phyloP scores from a whole-genome alignment of 2,329 filamentous ascomycete genomes.

The Grosmannia penicillata region DNA sequence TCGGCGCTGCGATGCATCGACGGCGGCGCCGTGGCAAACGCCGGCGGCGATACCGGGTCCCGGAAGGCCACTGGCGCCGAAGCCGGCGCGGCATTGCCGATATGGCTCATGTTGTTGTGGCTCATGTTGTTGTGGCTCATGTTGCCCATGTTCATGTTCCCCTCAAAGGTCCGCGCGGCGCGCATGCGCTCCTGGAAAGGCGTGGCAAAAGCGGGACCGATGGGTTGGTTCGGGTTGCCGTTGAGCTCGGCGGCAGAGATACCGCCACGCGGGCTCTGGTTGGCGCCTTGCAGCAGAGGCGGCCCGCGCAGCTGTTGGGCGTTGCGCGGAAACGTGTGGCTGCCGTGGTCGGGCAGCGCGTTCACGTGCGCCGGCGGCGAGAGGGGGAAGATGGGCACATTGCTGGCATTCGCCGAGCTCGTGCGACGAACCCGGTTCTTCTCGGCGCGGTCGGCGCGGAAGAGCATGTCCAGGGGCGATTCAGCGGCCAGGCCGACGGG shows the following conservation, averaged over 20 bases:
- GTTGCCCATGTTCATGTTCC: no score
- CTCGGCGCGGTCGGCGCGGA: constrained; percentile 72
- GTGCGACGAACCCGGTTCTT: constrained; percentile 45
- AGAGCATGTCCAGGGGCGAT: constrained; percentile 80
- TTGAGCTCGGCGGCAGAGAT: constrained; percentile 59
- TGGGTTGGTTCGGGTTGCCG: constrained; percentile 34
- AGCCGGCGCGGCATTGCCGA: no score
- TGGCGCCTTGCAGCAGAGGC: constrained; percentile 26
- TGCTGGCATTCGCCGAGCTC: constrained; percentile 30
- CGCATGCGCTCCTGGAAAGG: constrained; percentile 47
- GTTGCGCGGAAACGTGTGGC: constrained; percentile 1
- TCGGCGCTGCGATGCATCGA: constrained; percentile 11
- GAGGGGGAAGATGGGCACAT: constrained; percentile 25
- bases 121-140: no score
- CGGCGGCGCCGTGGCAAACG: not conserved
- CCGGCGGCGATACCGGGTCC: constrained; percentile 2
- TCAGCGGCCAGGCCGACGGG: constrained; percentile 29
- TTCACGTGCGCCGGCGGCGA: constrained; percentile 31
- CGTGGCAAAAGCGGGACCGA: constrained; percentile 55
- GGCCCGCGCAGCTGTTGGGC: constrained; percentile 17
- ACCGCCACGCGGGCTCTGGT: constrained; percentile 32
- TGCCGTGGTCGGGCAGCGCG: constrained; percentile 14
- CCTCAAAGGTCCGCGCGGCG: constrained; percentile 28
- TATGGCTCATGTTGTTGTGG: no score
- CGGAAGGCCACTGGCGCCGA: no score